These are phyloP conservation scores for Beauveria sp. DNA, from an alignment of 2,329 filamentous ascomycete species.

Conservation along the genomic window DNA sequence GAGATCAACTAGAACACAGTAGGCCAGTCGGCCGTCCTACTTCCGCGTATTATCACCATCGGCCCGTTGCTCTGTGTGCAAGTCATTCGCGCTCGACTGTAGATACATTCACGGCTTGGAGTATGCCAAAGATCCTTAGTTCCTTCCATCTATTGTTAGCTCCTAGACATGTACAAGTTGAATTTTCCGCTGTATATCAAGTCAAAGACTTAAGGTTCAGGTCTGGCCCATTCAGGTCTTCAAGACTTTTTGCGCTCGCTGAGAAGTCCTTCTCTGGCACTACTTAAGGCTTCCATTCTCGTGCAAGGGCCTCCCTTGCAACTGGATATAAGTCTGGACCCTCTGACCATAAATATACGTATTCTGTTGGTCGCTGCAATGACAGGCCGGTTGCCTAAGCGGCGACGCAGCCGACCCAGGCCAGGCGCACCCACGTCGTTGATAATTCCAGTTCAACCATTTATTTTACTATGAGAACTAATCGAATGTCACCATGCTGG, in stretches of 20 bases:
- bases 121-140: too few relatives aligned
- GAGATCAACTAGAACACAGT: background rate
- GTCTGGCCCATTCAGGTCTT: background rate
- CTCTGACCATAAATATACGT: conserved; percentile 54
- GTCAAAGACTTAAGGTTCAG: too few relatives aligned
- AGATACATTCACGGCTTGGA: background rate
- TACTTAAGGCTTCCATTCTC: background rate
- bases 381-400: conserved; percentile 62
- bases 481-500: background rate
- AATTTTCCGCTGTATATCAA: too few relatives aligned
- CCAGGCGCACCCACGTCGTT: conserved; percentile 3
- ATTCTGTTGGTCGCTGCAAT: conserved; percentile 68
- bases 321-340: conserved; percentile 37
- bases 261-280: background rate
- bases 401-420: conserved; percentile 56
- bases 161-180: too few relatives aligned
- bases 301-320: conserved; percentile 21
- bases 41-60: too few relatives aligned
- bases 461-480: background rate
- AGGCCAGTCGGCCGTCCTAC: too few relatives aligned
- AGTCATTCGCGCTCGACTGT: too few relatives aligned
- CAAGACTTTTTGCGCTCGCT: background rate
- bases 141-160: too few relatives aligned
- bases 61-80: too few relatives aligned
- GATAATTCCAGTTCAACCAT: background rate